Evolutionary conservation across 2,329 filamentous ascomycete genomes (phyloP).

Genomic region (Claviceps arundinis): DNA sequence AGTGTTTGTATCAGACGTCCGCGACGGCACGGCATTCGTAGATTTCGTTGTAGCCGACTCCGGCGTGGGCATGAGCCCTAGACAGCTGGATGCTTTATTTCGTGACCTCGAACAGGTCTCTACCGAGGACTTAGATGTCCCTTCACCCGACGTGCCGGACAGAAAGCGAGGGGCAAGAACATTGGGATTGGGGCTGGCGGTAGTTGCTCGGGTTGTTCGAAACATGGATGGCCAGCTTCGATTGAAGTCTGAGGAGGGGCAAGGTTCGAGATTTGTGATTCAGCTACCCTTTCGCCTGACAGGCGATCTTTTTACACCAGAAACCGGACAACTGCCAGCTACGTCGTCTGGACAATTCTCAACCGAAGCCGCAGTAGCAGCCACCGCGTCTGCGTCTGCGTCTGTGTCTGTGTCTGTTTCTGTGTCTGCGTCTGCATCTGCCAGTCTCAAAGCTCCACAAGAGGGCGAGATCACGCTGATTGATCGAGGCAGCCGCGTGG

Average conservation of each 20-base stretch:
- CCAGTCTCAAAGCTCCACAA: slow-evolving; percentile 16
- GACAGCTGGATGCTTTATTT: slow-evolving; percentile 42
- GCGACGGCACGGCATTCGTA: slow-evolving; percentile 45
- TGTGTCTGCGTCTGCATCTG: slow-evolving; percentile 10
- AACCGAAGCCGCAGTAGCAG: neutral
- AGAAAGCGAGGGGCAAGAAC: slow-evolving; percentile 27
- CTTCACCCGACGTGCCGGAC: slow-evolving; percentile 13
- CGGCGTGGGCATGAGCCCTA: slow-evolving; percentile 57
- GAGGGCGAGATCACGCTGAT: slow-evolving; percentile 50
- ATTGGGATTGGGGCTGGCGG: slow-evolving; percentile 70
- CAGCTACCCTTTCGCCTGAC: slow-evolving; percentile 61
- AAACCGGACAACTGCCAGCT: slow-evolving; percentile 3
- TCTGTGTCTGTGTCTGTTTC: slow-evolving; percentile 2
- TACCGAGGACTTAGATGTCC: slow-evolving; percentile 26
- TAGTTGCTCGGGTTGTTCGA: slow-evolving; percentile 74
- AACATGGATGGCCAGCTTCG: slow-evolving; percentile 85
- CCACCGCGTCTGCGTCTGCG: slow-evolving; percentile 9
- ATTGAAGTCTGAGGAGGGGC: slow-evolving; percentile 69
- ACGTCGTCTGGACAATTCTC: neutral
- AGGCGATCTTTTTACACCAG: slow-evolving; percentile 20
- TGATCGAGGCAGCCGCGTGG: slow-evolving; percentile 26
- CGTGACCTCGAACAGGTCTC: slow-evolving; percentile 46
- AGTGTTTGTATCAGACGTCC: slow-evolving; percentile 44
- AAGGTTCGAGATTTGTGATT: slow-evolving; percentile 71
- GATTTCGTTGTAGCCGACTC: slow-evolving; percentile 69